These are phyloP conservation scores for Vanrija humicola DNA, from an alignment of 1,284 basidiomycete species.

Conservation along the genomic window DNA sequence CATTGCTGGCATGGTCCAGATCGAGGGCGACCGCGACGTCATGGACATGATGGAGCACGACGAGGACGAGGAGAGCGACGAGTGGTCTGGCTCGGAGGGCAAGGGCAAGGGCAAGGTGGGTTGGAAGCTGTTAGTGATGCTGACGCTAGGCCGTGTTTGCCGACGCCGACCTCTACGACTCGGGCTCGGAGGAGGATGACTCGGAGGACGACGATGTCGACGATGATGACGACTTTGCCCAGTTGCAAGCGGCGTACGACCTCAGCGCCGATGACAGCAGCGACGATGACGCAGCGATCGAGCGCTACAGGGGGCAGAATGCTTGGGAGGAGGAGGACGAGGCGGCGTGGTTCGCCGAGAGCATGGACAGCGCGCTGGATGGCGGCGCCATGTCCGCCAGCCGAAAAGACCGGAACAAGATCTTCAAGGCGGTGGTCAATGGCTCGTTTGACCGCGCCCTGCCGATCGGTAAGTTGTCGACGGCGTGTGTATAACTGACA, in stretches of 20 bases:
- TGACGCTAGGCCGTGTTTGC: neutral
- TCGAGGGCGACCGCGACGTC: constrained; percentile 5
- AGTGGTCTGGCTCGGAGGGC: constrained; percentile 1
- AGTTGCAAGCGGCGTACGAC: constrained; percentile 13
- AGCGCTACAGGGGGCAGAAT: constrained; percentile 9
- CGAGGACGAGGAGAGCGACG: constrained; percentile 16
- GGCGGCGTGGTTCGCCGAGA: constrained; percentile 15
- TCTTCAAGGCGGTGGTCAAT: constrained; percentile 63
- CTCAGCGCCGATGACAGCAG: constrained; percentile 19
- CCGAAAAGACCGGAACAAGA: constrained; percentile 56
- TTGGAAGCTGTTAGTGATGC: neutral
- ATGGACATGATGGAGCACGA: constrained; percentile 13
- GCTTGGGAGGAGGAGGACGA: constrained; percentile 17
- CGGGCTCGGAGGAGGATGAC: constrained; percentile 1
- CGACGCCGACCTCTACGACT: neutral
- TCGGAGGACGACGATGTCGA: constrained; percentile 16
- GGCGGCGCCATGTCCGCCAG: constrained; percentile 51
- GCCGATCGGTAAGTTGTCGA: constrained; percentile 30
- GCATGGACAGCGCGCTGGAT: constrained; percentile 54
- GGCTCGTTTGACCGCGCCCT: constrained; percentile 58
- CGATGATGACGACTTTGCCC: constrained; percentile 13
- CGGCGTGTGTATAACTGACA: neutral
- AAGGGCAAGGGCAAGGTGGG: constrained; percentile 10
- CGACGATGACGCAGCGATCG: constrained; percentile 17
- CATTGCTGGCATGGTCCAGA: constrained; percentile 19